A percentile compares a stretch with the other conserved stretches of the same genome.
phyloP scores from a whole-genome alignment of 768 basidiomycete species.

The Lyophyllum semitale region DNA sequence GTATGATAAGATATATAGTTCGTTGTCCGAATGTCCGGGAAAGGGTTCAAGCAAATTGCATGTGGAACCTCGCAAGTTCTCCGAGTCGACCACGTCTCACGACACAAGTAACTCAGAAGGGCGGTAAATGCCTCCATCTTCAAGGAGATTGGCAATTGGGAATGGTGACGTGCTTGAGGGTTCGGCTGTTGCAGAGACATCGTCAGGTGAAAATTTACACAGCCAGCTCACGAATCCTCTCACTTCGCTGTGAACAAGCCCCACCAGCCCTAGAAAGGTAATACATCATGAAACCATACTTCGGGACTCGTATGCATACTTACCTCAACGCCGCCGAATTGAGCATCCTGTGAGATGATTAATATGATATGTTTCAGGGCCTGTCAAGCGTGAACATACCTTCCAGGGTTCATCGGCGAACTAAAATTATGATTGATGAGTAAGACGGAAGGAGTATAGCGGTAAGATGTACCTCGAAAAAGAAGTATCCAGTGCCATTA shows the following conservation, averaged over 20 bases:
- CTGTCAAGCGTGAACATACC: conserved; percentile 33
- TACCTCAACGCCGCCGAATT: conserved; percentile 79
- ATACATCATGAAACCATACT: background rate
- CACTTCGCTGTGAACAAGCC: conserved; percentile 47
- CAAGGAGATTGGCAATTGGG: conserved; percentile 55
- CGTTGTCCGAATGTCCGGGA: background rate
- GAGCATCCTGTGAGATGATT: conserved; percentile 38
- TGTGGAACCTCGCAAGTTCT: no score
- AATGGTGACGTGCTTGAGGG: conserved; percentile 70
- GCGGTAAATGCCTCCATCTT: background rate
- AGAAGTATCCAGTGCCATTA: conserved; percentile 87
- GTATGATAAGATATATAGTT: background rate
- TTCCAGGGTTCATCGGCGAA: conserved; percentile 85
- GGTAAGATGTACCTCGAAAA: conserved; percentile 66
- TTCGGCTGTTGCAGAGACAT: conserved; percentile 46
- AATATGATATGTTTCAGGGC: background rate
- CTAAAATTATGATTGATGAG: conserved; percentile 31
- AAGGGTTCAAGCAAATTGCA: background rate
- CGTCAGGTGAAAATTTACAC: background rate
- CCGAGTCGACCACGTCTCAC: no score
- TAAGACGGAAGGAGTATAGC: conserved; percentile 5
- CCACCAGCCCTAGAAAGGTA: conserved; percentile 43
- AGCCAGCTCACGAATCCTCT: conserved; percentile 8
- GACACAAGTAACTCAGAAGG: background rate
- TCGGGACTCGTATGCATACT: background rate